These are phyloP conservation scores for Lachancea fermentati DNA, from an alignment of 805 yeast genomes.

Conservation along the genomic window DNA sequence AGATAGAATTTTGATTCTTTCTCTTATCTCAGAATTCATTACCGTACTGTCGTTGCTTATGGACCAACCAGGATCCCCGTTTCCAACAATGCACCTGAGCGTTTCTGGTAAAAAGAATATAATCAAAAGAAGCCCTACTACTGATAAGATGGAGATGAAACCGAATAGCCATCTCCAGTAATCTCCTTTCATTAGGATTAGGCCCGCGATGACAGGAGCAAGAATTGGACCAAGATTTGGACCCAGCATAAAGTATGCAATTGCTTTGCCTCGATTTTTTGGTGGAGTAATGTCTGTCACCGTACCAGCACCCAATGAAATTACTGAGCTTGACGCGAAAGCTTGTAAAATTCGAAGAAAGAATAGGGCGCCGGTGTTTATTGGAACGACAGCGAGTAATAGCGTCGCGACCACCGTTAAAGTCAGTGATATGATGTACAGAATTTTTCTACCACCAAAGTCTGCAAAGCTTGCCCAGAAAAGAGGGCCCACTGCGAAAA, in stretches of 20 bases:
- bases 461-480: constrained; percentile 55
- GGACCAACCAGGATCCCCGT: constrained; percentile 38
- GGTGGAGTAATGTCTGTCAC: constrained; percentile 69
- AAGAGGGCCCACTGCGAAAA: constrained; percentile 50
- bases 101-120: constrained; percentile 74
- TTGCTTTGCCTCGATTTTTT: constrained; percentile 67
- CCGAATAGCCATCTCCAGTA: constrained; percentile 83
- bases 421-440: constrained; percentile 50
- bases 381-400: constrained; percentile 54
- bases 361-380: constrained; percentile 64
- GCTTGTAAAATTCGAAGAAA: constrained; percentile 68
- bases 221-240: constrained; percentile 82
- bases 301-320: constrained; percentile 88
- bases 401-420: constrained; percentile 58
- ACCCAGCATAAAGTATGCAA: constrained; percentile 82
- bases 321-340: constrained; percentile 82
- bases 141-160: constrained; percentile 65
- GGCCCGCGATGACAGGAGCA: constrained; percentile 83
- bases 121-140: constrained; percentile 45
- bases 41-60: constrained; percentile 2
- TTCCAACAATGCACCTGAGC: constrained; percentile 54
- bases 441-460: constrained; percentile 58
- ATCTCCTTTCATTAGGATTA: constrained; percentile 62
- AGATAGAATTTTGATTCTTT: background rate
- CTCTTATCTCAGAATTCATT: background rate